Base-by-base conservation (phyloP, 352 stramenopile genomes). In the Pythium utonaiense region DNA sequence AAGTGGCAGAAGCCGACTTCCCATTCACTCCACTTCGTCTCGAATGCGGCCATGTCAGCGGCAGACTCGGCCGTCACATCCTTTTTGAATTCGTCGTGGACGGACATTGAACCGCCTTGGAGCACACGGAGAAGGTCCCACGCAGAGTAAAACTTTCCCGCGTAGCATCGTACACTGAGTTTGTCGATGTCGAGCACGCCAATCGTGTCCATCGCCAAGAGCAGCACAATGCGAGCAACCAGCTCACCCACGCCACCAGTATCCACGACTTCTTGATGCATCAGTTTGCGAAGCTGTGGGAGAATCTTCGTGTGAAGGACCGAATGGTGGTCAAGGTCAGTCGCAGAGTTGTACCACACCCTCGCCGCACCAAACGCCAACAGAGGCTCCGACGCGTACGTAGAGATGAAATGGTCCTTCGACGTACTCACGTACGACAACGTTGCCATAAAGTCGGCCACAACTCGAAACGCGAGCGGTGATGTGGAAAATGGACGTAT, bases 1-100 rank as follows among this genome's bases (percentile, higher is more conserved):
- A 78, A 75, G 22, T 78, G 64, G 42, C 53, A 69, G 27, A 75
- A 75, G 1, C 67, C 58, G 31, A 78, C 48, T 5, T 58, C 3
- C 64, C 61, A 78, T 16, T 12, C 17, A 27, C 9, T 42, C 50
- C 40, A 55, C 22, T n/a, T 24, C 7, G 2, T 27, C n/a, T 22
- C 12, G 9, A 54, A 47, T 30, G 38, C 31, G 3, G 48, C 34
- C 16, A 27, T 16, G 13, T 28, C 28, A 22, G 17, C 28, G 8
- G 22, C 30, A 12, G 42, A 8, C 2, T 45, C 30, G 13, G 17
- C 17, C 38, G 38, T 27, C 10, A 45, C 21, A 6, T 25, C 36
- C 1, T 42, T 45, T 3, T 19, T 7, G 7, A 16, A 27, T 6
- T 41, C 22, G 45, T 31, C 22, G 13, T 38, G 10, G 2, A 28